Base-by-base conservation (phyloP, 1,284 basidiomycete species). In the Ustilago sp. region DNA sequence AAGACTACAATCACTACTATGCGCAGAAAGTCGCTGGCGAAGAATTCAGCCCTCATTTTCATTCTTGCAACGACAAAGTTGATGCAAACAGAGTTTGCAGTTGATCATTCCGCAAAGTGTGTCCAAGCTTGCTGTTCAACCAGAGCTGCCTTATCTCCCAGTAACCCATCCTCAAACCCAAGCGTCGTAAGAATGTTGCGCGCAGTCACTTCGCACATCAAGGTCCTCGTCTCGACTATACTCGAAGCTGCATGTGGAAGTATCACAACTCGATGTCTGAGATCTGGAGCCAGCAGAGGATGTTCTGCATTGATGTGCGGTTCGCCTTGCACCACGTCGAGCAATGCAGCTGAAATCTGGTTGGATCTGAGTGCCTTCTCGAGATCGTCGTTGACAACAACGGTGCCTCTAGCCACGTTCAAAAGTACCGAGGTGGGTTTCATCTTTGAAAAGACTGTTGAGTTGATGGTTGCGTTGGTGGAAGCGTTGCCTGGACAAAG, bases 251-350 rank as follows among this genome's bases (percentile, higher is more conserved):
- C 59, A 34, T 72, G 69, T 19, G 69, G 69, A 39, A 72, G 32
- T 19, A 72, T 48, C 36, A 72, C 8, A 3, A 72, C 69, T 2
- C 63, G 54, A 45, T 72, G 54, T 23, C 47, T 39, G n/a, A 72
- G 53, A 9, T 66, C 69, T 31, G 50, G 28, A 13, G 63, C 55
- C 13, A 62, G 51, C 8, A 72, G 52, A 2, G 63, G 69, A 54
- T 72, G 69, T 5, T 34, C 17, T 0, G 63, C 34, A 7, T 62
- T 15, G 41, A 72, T 39, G 17, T 72, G 23, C 0, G 69, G 69
- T 28, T 67, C 69, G 19, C 64, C 69, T n/a, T 72, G 59, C 4
- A 67, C 50, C 13, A 72, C 69, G 38, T 72, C 69, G 19, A 72
- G 35, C 39, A 72, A 43, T 2, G 69, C 69, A n/a, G 69, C 69